phyloP scores from a whole-genome alignment of 495 filamentous ascomycete genomes.

The Trichoderma virens region DNA sequence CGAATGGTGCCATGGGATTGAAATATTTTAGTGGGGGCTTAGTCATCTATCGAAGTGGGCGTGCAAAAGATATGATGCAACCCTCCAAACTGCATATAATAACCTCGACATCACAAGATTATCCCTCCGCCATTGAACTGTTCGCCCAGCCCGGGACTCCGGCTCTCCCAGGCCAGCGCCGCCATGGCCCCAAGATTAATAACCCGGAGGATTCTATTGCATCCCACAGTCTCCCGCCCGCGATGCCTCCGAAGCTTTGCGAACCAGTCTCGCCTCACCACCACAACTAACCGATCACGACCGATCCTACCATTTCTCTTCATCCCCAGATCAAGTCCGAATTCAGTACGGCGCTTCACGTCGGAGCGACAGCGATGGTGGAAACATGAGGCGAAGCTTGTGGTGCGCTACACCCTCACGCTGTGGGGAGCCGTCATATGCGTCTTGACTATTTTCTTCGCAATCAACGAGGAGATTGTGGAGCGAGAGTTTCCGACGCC shows the following conservation, averaged over 20 bases:
- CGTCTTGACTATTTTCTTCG: slow-evolving; percentile 45
- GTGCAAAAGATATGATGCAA: no score
- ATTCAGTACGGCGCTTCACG: slow-evolving; percentile 63
- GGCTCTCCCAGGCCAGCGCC: neutral
- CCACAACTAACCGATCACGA: slow-evolving; percentile 28
- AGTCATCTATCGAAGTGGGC: no score
- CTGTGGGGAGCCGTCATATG: slow-evolving; percentile 49
- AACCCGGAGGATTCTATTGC: neutral
- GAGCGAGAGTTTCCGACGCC: slow-evolving; percentile 70
- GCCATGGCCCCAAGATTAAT: slow-evolving; percentile 5
- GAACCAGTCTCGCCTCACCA: slow-evolving; percentile 10
- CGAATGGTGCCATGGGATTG: no score
- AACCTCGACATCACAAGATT: no score
- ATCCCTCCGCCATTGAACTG: neutral
- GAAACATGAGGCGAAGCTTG: slow-evolving; percentile 52
- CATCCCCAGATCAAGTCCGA: slow-evolving; percentile 43
- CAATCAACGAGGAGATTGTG: slow-evolving; percentile 57
- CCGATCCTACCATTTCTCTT: slow-evolving; percentile 73
- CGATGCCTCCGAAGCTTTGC: slow-evolving; percentile 6
- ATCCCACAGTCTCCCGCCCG: neutral
- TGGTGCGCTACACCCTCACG: slow-evolving; percentile 49
- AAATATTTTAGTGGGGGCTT: no score
- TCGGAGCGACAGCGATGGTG: slow-evolving; percentile 64
- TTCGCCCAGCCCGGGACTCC: neutral
- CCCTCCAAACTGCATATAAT: no score